A percentile compares a stretch with the other conserved stretches of the same genome.
Conservation (phyloP, 495 filamentous ascomycete species). For the Penicillium pulvis region DNA sequence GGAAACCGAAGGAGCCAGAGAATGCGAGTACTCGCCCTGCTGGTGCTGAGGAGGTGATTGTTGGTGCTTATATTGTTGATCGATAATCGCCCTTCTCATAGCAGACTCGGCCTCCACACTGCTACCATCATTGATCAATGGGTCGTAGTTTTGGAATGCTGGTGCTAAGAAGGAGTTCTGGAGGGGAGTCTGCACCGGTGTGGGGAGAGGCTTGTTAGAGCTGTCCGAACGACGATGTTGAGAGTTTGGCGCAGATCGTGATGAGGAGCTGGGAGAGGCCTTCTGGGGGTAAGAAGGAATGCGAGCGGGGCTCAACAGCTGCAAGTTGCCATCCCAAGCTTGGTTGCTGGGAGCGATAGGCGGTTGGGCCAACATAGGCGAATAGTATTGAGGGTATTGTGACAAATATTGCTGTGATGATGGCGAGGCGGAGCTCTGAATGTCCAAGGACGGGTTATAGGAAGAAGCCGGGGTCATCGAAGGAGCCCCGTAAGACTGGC, state of each 20-base stretch:
- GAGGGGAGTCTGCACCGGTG: conserved; percentile 47
- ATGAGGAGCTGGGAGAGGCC: conserved; percentile 35
- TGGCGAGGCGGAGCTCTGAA: conserved; percentile 37
- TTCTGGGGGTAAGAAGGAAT: conserved; percentile 42
- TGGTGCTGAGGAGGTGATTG: conserved; percentile 32
- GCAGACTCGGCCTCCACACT: conserved; percentile 50
- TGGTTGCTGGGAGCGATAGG: conserved; percentile 37
- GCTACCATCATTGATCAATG: conserved; percentile 42
- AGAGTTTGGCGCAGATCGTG: conserved; percentile 30
- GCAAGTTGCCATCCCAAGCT: conserved; percentile 46
- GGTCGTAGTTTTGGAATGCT: conserved; percentile 52
- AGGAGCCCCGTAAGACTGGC: conserved; percentile 44
- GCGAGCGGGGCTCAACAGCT: conserved; percentile 43
- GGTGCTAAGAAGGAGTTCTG: conserved; percentile 47
- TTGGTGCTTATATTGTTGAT: conserved; percentile 48
- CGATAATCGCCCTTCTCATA: conserved; percentile 58
- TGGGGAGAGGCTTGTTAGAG: conserved; percentile 49
- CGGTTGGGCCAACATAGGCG: conserved; percentile 49
- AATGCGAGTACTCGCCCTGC: conserved; percentile 50
- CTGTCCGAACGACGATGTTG: conserved; percentile 37
- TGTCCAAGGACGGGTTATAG: conserved; percentile 46
- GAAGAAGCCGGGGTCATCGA: conserved; percentile 51
- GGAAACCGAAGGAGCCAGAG: conserved; percentile 56
- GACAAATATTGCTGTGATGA: conserved; percentile 28
- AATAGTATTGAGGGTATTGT: conserved; percentile 39